Evolutionary conservation across 192 early-diverging fungal genomes (phyloP).

Genomic region (Diversispora eburnea): DNA sequence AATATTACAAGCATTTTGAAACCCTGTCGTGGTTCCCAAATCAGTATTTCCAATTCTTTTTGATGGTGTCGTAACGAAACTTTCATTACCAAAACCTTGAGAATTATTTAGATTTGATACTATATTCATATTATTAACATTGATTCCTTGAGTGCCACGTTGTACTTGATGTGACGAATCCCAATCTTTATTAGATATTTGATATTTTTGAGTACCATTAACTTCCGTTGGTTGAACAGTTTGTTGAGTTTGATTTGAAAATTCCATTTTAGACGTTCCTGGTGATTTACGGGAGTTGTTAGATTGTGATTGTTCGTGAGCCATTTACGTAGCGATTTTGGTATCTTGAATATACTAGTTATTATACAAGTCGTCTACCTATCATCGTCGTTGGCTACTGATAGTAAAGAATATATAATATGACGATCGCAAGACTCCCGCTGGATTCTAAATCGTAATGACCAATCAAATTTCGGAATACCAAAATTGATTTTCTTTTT

Average conservation of each 20-base stretch:
- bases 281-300: no score
- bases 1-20: slow-evolving; percentile 1
- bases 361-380: no score
- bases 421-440: no score
- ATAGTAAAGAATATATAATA: no score
- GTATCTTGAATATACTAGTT: no score
- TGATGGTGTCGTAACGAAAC: neutral
- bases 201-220: neutral
- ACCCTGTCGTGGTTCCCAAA: neutral
- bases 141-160: neutral
- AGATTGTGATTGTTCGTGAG: no score
- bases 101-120: neutral
- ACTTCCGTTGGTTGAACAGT: neutral
- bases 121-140: neutral
- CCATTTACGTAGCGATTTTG: no score
- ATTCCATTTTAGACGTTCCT: no score
- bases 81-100: slow-evolving; percentile 7
- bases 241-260: neutral
- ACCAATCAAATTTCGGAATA: no score
- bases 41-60: neutral
- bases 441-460: no score
- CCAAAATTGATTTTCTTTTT: no score
- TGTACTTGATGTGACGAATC: neutral
- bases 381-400: no score
- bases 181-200: slow-evolving; percentile 16